Base-by-base conservation (phyloP, 768 basidiomycete species). In the Leucocoprinus sp. region DNA sequence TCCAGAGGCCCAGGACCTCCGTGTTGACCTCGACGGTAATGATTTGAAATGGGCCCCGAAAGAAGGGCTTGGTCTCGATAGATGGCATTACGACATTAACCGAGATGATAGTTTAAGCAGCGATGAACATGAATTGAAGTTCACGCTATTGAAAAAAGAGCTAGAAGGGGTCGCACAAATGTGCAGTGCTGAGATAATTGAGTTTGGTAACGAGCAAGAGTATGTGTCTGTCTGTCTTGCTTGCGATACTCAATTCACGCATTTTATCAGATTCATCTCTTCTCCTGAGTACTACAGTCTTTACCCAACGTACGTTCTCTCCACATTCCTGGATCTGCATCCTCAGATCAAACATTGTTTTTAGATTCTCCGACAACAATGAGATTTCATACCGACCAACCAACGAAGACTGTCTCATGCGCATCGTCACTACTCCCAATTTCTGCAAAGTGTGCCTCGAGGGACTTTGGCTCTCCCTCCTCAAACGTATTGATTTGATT, bases 331-430 rank as follows among this genome's bases (percentile, higher is more conserved):
- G 27, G 6, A 19, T 29, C 37, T 21, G 23, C 14, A 23, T 18
- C 22, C 17, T 43, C 27, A 29, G 23, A 17, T 1, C 14, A 6
- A 37, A n/a, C 42, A 12, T 4, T 12, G 9, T 5, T 14, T 45
- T 38, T 35, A 85, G 84, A 15, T 87, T 72, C 56, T 83, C 81
- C 0, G 68, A 79, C 26, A 59, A 65, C 29, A 85, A 88, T 54
- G 59, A 60, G 42, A 87, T 82, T 0, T 72, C 75, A 2, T 89
- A 83, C 61, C 75, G 87, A n/a, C 87, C 87, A 3, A 89, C 86
- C 2, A 85, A 87, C 52, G 80, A 85, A 49, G 82, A 80, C 58
- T 89, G 87, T 57, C 75, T 89, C 37, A 89, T 90, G 87, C 83
- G 87, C 33, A 64, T 66, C 43, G 80, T 86, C 33, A 78, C 73